Base-by-base conservation (phyloP, 257 asterid genomes). In the Schizonepeta tenuifolia region DNA sequence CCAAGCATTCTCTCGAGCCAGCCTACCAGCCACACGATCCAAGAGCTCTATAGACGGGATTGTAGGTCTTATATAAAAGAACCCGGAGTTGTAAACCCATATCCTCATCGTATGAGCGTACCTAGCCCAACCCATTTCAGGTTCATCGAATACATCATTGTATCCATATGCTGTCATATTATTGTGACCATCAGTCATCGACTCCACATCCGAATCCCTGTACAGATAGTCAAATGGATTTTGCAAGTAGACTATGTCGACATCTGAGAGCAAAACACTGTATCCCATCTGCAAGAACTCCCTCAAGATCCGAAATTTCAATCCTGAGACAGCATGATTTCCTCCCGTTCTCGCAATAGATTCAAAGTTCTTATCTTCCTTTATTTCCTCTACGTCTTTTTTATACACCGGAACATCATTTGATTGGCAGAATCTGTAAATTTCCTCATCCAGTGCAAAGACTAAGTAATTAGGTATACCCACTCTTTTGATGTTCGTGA, bases 61-160 rank as follows among this genome's bases (percentile, higher is more conserved):
- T 2, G 94, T 87, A 1, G 96, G 90, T 66, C 96, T 79, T 47
- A 89, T 83, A 72, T 81, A 89, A 61, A 89, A 89, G 73, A 87
- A 89, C 4, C 94, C 96, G 0, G 94, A 89, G 44, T 87, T 89
- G 54, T 72, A 89, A n/a, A 75, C 89, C 96, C 94, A 89, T 36
- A 89, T 81, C 83, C 92, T 81, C 85, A 83, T 83, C n/a, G 96
- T 83, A 64, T 83, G 87, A 61, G 86, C 90, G 11, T 80, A 86
- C 28, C 91, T 80, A 1, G 93, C 86, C 91, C 91, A 87, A 35
- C 94, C 90, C 96, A 89, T 83, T 49, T 47, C 13, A 31, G 90
- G 92, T 49, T 89, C 96, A 58, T 89, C 96, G 43, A 67, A 83
- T 24, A 84, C 88, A 13, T 87, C 86, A 43, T 83, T 17, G 47